Evolutionary conservation across 108 stramenopile genomes (phyloP), one percentile per base, ranked within the genome.

Genomic region (Phaeodactylum tricornutum): DNA sequence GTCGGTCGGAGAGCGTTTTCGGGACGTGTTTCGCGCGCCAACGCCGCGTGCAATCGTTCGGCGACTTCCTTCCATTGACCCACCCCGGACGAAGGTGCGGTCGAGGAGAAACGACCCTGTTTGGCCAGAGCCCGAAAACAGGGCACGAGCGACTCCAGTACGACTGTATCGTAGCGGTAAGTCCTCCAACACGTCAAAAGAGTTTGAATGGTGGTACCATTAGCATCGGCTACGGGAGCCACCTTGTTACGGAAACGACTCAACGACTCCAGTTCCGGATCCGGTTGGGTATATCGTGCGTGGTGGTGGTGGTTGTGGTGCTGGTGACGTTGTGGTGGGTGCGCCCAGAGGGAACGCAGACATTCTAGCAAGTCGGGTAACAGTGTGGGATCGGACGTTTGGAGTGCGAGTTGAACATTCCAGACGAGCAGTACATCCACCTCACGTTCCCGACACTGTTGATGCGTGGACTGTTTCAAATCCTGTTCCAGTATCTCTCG

Each of bases 111-210:
- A n/a, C n/a, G n/a, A n/a, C n/a, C n/a, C n/a, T n/a, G n/a, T n/a
- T n/a, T n/a, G n/a, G n/a, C n/a, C n/a, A n/a, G n/a, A n/a, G 27
- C n/a, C 28, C 44, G 44, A 9, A 45, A 45, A 20, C 23, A 26
- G 2, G 21, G 22, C 44, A 45, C 4, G 4, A 45, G n/a, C 9
- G 33, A 34, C 33, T 34, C 11, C 33, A 34, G 14, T 4, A 8
- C 2, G 17, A 20, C 38, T 7, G 17, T 40, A 8, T 40, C 38
- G 17, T 40, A 4, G 3, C 19, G 33, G 8, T 34, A 8, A 8
- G 33, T 12, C 11, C 12, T 34, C 3, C 17, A 20, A 3, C 21
- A n/a, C n/a, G n/a, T n/a, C n/a, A n/a, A n/a, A n/a, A n/a, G n/a
- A n/a, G n/a, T n/a, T n/a, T n/a, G n/a, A n/a, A n/a, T n/a, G n/a